phyloP scores from a whole-genome alignment of 306 rosid species.

The Citrullus mucosospermus region DNA sequence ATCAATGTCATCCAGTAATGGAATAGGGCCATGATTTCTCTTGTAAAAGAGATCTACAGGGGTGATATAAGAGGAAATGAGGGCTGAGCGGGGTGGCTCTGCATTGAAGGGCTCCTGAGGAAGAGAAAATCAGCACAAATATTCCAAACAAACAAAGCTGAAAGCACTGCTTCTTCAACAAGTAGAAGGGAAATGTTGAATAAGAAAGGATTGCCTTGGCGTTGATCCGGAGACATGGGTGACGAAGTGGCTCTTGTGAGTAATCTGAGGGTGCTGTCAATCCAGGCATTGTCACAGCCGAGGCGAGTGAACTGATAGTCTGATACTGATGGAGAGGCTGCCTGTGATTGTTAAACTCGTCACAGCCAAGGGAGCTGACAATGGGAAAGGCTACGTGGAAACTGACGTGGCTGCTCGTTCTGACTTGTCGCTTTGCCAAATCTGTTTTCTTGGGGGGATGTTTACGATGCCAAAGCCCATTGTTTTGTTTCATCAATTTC shows the following conservation, averaged over 20 bases:
- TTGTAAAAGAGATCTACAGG: constrained; percentile 77
- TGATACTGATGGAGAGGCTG: no score
- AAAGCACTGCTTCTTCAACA: no score
- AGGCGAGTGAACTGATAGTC: no score
- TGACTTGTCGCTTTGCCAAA: background rate
- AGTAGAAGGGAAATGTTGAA: no score
- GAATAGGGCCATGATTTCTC: constrained; percentile 90
- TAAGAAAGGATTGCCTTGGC: constrained; percentile 31
- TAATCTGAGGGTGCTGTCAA: constrained; percentile 59
- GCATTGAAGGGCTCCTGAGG: constrained; percentile 80
- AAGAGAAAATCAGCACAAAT: background rate
- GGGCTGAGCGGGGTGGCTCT: constrained; percentile 62
- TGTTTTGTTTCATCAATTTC: background rate
- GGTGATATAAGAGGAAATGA: constrained; percentile 55
- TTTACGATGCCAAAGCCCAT: background rate
- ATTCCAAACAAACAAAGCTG: background rate
- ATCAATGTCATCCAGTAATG: constrained; percentile 48
- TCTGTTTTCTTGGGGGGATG: background rate
- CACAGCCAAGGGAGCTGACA: no score
- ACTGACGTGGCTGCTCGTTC: background rate
- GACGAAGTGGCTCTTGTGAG: constrained; percentile 60
- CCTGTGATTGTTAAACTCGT: no score
- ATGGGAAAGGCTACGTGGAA: no score
- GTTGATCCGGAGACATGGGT: constrained; percentile 45
- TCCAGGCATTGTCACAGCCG: constrained; percentile 28